Percentiles rank a stretch among this genome's conserved stretches.
Conservation (phyloP, 495 filamentous ascomycete genomes). For the Bathelium albidoporum region DNA sequence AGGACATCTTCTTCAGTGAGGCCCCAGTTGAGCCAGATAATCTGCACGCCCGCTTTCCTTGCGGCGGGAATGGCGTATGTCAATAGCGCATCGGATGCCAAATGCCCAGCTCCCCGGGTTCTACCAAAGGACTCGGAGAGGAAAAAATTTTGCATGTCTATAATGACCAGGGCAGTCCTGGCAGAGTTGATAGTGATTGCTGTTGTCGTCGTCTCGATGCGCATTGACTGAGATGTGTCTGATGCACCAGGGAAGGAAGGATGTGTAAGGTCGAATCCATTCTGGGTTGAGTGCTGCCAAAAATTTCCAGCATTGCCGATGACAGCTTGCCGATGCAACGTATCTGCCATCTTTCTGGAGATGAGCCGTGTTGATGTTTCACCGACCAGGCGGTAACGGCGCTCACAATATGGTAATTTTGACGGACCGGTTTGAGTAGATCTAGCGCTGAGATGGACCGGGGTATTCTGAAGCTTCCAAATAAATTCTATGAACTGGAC, state of each 20-base stretch:
- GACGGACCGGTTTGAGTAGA: background rate
- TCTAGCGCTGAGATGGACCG: background rate
- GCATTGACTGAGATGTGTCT: slow-evolving; percentile 8
- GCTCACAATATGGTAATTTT: background rate
- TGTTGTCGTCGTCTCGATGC: slow-evolving; percentile 21
- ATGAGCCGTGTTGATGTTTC: background rate
- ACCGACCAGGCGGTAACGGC: background rate
- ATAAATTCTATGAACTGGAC: background rate
- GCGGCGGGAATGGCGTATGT: slow-evolving; percentile 35
- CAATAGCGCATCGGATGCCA: slow-evolving; percentile 26
- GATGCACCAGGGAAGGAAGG: slow-evolving; percentile 4
- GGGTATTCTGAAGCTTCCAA: background rate
- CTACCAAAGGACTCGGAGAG: slow-evolving; percentile 35
- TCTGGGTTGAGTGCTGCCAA: slow-evolving; percentile 22
- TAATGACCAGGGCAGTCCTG: slow-evolving; percentile 42
- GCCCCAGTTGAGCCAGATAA: slow-evolving; percentile 55
- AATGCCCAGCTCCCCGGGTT: slow-evolving; percentile 22
- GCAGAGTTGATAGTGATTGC: slow-evolving; percentile 35
- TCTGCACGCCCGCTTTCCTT: slow-evolving; percentile 38
- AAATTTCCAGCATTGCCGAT: slow-evolving; percentile 24
- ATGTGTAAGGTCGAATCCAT: slow-evolving; percentile 28
- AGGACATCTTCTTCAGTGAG: slow-evolving; percentile 42
- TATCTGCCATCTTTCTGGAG: background rate
- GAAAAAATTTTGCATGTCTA: slow-evolving; percentile 58
- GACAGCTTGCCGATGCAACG: slow-evolving; percentile 15